Conservation (phyloP, 1,284 basidiomycete species). For the Xanthoconium separans region DNA sequence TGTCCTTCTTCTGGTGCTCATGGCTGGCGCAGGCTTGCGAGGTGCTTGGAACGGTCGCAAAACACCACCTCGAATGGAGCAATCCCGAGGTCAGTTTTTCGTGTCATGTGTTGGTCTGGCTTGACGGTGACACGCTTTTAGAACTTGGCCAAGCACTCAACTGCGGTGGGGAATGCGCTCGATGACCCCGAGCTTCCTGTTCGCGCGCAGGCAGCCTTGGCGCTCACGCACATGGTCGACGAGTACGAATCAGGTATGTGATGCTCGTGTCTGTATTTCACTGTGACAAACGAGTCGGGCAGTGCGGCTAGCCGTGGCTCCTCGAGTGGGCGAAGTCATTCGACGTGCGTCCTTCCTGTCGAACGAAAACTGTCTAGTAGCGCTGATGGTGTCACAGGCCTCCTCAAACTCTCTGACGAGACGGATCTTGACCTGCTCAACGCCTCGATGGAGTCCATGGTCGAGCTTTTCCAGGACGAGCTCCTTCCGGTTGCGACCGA, state of each 20-base stretch:
- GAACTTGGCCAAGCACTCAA: constrained; percentile 65
- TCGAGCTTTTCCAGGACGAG: constrained; percentile 83
- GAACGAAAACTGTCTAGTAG: background rate
- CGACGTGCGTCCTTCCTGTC: constrained; percentile 53
- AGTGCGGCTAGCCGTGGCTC: constrained; percentile 74
- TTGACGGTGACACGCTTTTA: constrained; percentile 26
- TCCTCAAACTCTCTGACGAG: constrained; percentile 86
- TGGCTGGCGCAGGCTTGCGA: constrained; percentile 62
- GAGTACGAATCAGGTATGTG: constrained; percentile 58
- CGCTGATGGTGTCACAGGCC: constrained; percentile 43
- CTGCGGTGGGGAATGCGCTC: constrained; percentile 57
- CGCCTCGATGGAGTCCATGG: constrained; percentile 81
- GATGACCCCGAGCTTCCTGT: constrained; percentile 83
- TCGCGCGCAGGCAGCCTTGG: constrained; percentile 79
- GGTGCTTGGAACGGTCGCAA: constrained; percentile 71
- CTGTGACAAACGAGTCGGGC: constrained; percentile 3
- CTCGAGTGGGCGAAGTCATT: constrained; percentile 84
- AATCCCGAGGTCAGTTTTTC: constrained; percentile 53
- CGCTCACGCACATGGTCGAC: constrained; percentile 78
- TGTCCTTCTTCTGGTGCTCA: background rate
- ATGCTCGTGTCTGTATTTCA: background rate
- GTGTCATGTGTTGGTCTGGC: background rate
- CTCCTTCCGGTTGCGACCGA: constrained; percentile 85
- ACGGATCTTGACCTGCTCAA: constrained; percentile 88
- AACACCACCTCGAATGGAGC: constrained; percentile 65